Base-by-base conservation (phyloP, 768 basidiomycete genomes). In the Lanmaoa pseudosensibilis region DNA sequence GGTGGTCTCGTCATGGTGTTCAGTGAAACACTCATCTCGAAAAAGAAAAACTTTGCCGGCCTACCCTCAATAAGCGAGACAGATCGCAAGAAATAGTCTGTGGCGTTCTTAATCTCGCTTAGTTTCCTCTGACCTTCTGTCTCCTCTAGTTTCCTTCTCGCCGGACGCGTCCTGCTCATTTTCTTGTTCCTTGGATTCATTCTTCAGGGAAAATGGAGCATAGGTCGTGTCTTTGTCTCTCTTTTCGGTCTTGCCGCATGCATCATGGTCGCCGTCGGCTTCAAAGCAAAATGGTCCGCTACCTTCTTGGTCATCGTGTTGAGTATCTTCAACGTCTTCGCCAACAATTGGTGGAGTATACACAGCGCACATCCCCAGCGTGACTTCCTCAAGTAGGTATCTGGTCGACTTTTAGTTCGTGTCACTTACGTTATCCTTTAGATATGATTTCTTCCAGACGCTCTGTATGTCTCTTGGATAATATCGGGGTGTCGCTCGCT, bases 401-500 rank as follows among this genome's bases (percentile, higher is more conserved):
- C 25, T 32, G n/a, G 4, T 23, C 30, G 32, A 43, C 15, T 10
- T 25, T 0, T 55, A 15, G 21, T 48, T 39, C 45, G 34, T 57
- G 23, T 43, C 43, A 48, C 67, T 75, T 48, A 78, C 49, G 25
- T 47, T 53, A 52, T 46, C 13, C 45, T 40, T 18, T 59, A 92
- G 92, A 81, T 97, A 98, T 68, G 97, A 99, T 76, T 99, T 99
- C 79, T 98, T 97, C 90, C 94, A 98, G 76, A 98, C 94, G 33
- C 81, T 97, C 34, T 97, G 83, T 86, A 50, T 27, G 40, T 47
- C 18, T n/a, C 13, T 12, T 44, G 11, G 10, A 32, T 39, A 21
- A 32, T 48, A 2, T 9, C 4, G 8, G 46, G 4, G 25, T 32
- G 25, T 25, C 44, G 55, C 58, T 46, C 37, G 27, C 50, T 64